Base-by-base conservation (phyloP, 140 eudicot genomes). In the Oenanthe javanica region DNA sequence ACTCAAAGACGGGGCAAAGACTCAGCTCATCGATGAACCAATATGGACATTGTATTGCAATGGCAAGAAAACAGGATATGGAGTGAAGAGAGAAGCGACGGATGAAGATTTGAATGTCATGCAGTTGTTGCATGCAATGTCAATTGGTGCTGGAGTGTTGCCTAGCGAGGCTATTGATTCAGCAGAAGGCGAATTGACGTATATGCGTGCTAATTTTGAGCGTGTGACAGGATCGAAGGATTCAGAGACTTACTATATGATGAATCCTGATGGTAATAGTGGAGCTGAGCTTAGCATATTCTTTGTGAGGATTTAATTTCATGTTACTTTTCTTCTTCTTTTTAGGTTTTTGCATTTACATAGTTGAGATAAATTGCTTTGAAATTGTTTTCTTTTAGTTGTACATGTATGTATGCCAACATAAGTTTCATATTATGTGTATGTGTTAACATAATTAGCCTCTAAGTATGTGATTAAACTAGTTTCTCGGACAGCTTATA, bases 121-220 rank as follows among this genome's bases (percentile, higher is more conserved):
- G 93, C 90, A 92, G 57, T 66, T 83, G 86, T 78, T 94, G 81
- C 96, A 90, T 75, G 97, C 97, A 3, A 88, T 81, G 77, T 90
- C 99, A 0, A 94, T 92, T 93, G 99, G 99, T 8, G 97, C 97
- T 0, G 99, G 99, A 18, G 97, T 94, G 13, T 84, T 94, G 75
- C 97, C 97, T 1, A 46, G 75, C n/a, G 82, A 76, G 49, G 67
- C 55, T 0, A 74, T 48, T 72, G 84, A 83, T 18, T 31, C 88
- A 2, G 42, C 83, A 1, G 94, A 87, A 21, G 94, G 94, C 25
- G 98, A 93, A 80, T 54, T 93, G 81, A 46, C 96, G 42, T 93
- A 93, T 59, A 91, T 93, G 98, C 81, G 97, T 16, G 96, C 97
- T 1, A 87, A 81, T 75, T 93, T 93, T 66, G 98, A 91, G 80